Conservation (phyloP, 1,284 basidiomycete genomes). For the Thecaphora thlaspeos region DNA sequence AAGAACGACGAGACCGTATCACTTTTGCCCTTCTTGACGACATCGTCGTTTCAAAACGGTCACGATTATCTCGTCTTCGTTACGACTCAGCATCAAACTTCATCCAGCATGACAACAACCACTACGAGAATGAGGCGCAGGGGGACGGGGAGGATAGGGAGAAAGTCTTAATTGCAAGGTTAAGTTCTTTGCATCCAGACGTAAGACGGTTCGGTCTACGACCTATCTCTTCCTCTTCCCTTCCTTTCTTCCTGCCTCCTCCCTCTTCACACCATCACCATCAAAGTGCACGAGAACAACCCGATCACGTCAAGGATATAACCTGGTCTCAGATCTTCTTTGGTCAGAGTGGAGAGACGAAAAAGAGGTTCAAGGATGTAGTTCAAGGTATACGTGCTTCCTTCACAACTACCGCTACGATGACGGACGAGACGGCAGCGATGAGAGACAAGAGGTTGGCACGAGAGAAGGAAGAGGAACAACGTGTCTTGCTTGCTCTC, state of each 20-base stretch:
- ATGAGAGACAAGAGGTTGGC: not conserved
- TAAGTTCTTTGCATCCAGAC: not conserved
- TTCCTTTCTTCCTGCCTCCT: not conserved
- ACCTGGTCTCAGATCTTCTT: constrained; percentile 33
- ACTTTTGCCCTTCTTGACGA: constrained; percentile 11
- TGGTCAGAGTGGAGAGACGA: constrained; percentile 8
- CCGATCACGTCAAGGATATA: constrained; percentile 1
- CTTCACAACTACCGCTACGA: constrained; percentile 5
- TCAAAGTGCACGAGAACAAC: not conserved
- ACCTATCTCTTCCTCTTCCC: too few relatives aligned
- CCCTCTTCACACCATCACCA: not conserved
- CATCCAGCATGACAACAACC: too few relatives aligned
- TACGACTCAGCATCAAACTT: not conserved
- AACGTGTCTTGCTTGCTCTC: not conserved
- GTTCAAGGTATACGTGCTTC: constrained; percentile 12
- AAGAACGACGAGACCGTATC: constrained; percentile 1
- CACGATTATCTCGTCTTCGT: not conserved
- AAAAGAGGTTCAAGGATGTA: constrained; percentile 13
- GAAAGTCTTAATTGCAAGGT: too few relatives aligned
- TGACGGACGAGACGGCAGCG: too few relatives aligned
- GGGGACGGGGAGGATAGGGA: not conserved
- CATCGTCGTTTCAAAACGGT: constrained; percentile 12
- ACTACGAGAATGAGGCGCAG: too few relatives aligned
- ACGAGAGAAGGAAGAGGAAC: not conserved
- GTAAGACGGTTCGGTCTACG: not conserved